A percentile compares a stretch with the other conserved stretches of the same genome.
Conservation (phyloP, 495 filamentous ascomycete species). For the Xylaria scruposa region DNA sequence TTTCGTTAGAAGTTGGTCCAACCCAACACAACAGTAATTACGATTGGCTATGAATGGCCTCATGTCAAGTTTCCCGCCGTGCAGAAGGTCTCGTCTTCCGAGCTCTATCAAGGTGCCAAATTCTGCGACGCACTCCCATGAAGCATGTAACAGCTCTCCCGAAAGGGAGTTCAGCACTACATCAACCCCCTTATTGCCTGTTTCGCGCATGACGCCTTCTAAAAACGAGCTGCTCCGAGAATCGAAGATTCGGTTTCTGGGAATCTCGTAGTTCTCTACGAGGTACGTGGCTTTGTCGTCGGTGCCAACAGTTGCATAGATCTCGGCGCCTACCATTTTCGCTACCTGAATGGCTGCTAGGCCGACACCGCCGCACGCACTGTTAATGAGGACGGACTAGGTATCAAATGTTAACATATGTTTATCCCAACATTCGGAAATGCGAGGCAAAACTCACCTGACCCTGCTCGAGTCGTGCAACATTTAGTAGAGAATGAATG, state of each 20-base stretch:
- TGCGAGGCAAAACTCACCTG: too few relatives aligned
- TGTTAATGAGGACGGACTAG: constrained; percentile 61
- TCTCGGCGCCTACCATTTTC: constrained; percentile 52
- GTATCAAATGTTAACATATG: too few relatives aligned
- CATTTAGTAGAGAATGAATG: too few relatives aligned
- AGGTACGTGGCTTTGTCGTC: constrained; percentile 49
- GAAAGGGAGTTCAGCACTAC: constrained; percentile 59
- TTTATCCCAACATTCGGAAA: too few relatives aligned
- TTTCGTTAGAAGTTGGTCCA: constrained; percentile 18
- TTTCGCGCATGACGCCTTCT: constrained; percentile 50
- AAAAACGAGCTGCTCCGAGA: constrained; percentile 45
- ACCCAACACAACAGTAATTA: constrained; percentile 34
- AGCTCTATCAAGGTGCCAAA: constrained; percentile 66
- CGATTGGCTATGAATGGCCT: constrained; percentile 43
- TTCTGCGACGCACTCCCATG: constrained; percentile 61
- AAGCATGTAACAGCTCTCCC: constrained; percentile 21
- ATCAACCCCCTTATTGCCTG: constrained; percentile 57
- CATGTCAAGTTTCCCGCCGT: constrained; percentile 48
- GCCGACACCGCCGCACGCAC: constrained; percentile 63
- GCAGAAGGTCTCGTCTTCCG: constrained; percentile 53
- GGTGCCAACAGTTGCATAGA: constrained; percentile 56
- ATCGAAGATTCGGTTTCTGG: constrained; percentile 53
- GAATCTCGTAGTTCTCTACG: constrained; percentile 47
- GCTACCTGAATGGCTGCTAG: constrained; percentile 64
- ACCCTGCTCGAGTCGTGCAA: too few relatives aligned